These are phyloP conservation scores for Fusarium vanettenii DNA, from an alignment of 2,329 filamentous ascomycete genomes.

Conservation along the genomic window DNA sequence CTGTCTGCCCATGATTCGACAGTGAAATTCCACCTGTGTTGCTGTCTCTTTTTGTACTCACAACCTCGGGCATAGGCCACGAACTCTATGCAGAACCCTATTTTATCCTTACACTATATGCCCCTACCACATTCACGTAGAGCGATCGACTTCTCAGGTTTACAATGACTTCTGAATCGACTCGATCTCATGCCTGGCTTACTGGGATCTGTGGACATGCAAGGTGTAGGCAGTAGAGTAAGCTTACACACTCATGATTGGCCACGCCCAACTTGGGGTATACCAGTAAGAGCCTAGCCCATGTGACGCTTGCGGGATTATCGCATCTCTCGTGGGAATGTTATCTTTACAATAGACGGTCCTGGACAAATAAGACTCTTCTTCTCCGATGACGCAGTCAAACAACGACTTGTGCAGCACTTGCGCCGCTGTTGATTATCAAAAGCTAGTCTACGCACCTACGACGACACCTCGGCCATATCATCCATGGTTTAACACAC, in stretches of 20 bases:
- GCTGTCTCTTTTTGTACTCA: neutral
- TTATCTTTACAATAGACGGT: neutral
- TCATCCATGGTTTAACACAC: neutral
- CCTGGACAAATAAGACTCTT: neutral
- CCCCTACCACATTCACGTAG: neutral
- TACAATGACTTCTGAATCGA: neutral
- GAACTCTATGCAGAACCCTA: neutral
- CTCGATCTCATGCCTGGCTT: neutral
- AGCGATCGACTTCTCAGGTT: neutral
- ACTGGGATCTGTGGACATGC: neutral
- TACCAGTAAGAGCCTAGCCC: neutral
- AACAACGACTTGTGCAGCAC: neutral
- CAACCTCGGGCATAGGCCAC: neutral
- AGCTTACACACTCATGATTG: neutral
- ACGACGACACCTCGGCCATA: neutral
- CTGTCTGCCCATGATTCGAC: constrained; percentile 28
- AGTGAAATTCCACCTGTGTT: constrained; percentile 9
- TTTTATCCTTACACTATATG: neutral
- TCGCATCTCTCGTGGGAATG: neutral
- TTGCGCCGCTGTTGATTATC: constrained; percentile 8
- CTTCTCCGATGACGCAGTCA: neutral
- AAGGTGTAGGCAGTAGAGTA: neutral
- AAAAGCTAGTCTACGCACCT: constrained; percentile 2
- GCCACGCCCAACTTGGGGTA: neutral
- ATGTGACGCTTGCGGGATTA: neutral